Evolutionary conservation across 2,329 filamentous ascomycete species (phyloP).

Genomic region (Colletotrichum tofieldiae): DNA sequence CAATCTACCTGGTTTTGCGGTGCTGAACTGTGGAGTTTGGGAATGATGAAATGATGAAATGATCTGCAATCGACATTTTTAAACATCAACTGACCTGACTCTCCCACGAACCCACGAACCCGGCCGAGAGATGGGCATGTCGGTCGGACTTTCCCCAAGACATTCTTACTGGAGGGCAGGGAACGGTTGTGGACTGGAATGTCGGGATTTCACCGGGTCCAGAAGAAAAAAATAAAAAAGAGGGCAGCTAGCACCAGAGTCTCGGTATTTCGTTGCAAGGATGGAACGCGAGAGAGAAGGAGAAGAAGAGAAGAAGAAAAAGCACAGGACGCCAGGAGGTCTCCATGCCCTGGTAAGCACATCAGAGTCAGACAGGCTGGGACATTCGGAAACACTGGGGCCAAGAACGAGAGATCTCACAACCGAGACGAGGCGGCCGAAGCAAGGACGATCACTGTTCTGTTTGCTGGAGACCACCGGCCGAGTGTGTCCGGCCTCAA

Average conservation of each 20-base stretch:
- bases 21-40: not conserved
- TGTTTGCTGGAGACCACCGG: not conserved
- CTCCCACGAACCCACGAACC: conserved; percentile 3
- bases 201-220: conserved; percentile 4
- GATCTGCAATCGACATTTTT: conserved; percentile 16
- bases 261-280: conserved; percentile 31
- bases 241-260: conserved; percentile 14
- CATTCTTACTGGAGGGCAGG: conserved; percentile 3
- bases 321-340: conserved; percentile 39
- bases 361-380: conserved; percentile 15
- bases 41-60: conserved; percentile 7
- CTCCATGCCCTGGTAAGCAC: conserved; percentile 1
- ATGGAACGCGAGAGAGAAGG: conserved; percentile 4
- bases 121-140: conserved; percentile 8
- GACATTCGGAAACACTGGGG: conserved; percentile 25
- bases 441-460: conserved; percentile 9
- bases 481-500: conserved; percentile 4
- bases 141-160: not conserved
- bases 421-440: conserved; percentile 26
- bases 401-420: conserved; percentile 30
- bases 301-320: conserved; percentile 1
- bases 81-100: not conserved
- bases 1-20: not conserved
- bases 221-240: not conserved
- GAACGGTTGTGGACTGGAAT: conserved; percentile 12